A percentile compares a stretch with the other conserved stretches of the same genome.
Conservation (phyloP, 495 filamentous ascomycete genomes). For the Clohesyomyces aquaticus region DNA sequence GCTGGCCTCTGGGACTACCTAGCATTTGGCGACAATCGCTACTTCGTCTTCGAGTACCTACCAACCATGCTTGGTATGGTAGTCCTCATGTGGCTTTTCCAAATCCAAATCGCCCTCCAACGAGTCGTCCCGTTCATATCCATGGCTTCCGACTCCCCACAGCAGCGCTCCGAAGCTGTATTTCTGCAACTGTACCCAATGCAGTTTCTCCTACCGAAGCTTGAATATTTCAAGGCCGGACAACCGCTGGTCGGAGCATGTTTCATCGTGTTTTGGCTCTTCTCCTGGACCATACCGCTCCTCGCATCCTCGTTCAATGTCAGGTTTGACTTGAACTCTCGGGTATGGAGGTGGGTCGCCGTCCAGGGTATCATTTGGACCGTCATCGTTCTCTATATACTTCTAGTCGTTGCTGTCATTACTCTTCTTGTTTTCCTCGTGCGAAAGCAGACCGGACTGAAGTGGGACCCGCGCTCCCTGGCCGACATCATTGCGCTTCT, state of each 20-base stretch:
- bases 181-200: conserved; percentile 58
- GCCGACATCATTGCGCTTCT: conserved; percentile 77
- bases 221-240: conserved; percentile 60
- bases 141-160: conserved; percentile 63
- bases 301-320: conserved; percentile 69
- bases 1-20: conserved; percentile 68
- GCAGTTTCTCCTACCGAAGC: conserved; percentile 63
- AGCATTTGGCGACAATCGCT: conserved; percentile 67
- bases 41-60: conserved; percentile 83
- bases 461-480: conserved; percentile 82
- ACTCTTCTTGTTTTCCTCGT: conserved; percentile 56
- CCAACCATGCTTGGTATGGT: conserved; percentile 75
- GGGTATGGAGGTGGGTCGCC: conserved; percentile 74
- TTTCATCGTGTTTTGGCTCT: conserved; percentile 63
- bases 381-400: conserved; percentile 70
- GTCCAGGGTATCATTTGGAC: conserved; percentile 79
- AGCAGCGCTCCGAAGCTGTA: conserved; percentile 55
- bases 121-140: conserved; percentile 76
- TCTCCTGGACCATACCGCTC: conserved; percentile 66
- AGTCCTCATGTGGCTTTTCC: conserved; percentile 75
- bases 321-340: conserved; percentile 50
- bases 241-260: conserved; percentile 60
- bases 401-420: conserved; percentile 62
- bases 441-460: conserved; percentile 67
- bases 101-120: conserved; percentile 73